phyloP scores from a whole-genome alignment of 2,329 filamentous ascomycete species.

The Cordyceps cicadae region DNA sequence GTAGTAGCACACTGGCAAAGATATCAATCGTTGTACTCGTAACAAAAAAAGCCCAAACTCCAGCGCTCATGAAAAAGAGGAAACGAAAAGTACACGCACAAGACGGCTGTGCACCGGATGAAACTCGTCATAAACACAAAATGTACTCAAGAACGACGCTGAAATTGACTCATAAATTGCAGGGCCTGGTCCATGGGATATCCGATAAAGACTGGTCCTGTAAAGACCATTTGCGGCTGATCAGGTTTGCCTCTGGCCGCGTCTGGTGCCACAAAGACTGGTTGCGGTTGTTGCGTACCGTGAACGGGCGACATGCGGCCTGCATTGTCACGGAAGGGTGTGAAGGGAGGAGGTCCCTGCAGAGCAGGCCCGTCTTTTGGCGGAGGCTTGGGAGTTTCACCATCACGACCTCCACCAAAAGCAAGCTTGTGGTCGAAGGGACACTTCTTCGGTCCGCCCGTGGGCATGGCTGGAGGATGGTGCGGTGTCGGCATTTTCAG shows the following conservation, averaged over 20 bases:
- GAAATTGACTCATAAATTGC: slow-evolving; percentile 58
- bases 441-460: slow-evolving; percentile 39
- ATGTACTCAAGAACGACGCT: slow-evolving; percentile 16
- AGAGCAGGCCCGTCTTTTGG: slow-evolving; percentile 11
- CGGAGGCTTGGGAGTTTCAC: slow-evolving; percentile 12
- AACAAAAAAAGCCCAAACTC: slow-evolving; percentile 19
- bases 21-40: not conserved
- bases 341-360: slow-evolving; percentile 18
- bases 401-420: slow-evolving; percentile 21
- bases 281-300: slow-evolving; percentile 26
- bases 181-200: slow-evolving; percentile 80
- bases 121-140: slow-evolving; percentile 15
- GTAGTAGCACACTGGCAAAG: not conserved
- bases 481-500: slow-evolving; percentile 39
- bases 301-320: slow-evolving; percentile 12
- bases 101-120: not conserved
- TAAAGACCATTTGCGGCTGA: slow-evolving; percentile 71
- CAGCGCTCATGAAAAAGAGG: slow-evolving; percentile 20
- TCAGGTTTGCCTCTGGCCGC: slow-evolving; percentile 23
- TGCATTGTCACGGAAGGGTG: slow-evolving; percentile 13
- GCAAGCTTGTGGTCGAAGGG: slow-evolving; percentile 48
- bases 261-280: slow-evolving; percentile 44
- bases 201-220: slow-evolving; percentile 87
- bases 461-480: slow-evolving; percentile 14
- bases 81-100: slow-evolving; percentile 11